Base-by-base conservation (phyloP, 1,284 basidiomycete species). In the Prillingera fragicola region DNA sequence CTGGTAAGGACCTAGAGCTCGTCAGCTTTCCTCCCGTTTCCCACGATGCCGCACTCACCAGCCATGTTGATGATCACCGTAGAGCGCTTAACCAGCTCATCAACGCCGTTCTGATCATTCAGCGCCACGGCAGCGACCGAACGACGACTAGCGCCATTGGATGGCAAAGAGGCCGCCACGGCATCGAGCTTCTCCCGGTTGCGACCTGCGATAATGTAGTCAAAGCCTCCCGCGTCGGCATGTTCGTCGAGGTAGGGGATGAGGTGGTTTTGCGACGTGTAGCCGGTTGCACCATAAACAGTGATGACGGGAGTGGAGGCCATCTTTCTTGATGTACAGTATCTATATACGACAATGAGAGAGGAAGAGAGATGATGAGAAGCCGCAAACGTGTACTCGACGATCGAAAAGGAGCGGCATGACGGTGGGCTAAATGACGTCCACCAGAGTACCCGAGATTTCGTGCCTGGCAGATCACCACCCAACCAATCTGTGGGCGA, bases 241-340 rank as follows among this genome's bases (percentile, higher is more conserved):
- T 72, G 67, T 4, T 44, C 41, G 8, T 58, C 57, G 32, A 72
- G 60, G 49, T 72, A 70, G 19, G 48, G 48, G 15, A 69, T 41
- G 10, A 68, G 45, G 18, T 66, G 57, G 27, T 45, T 34, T 24
- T 44, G 44, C 2, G 59, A 65, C 6, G 68, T 67, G 57, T 59
- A 72, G 8, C 61, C 57, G 2, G 65, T 67, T 2, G 70, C 67
- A 24, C 70, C 70, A 55, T 69, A 70, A 33, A 72, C 48, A 39
- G 62, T 49, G 28, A 70, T 33, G 3, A 59, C 62, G 14, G 68
- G 65, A 37, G 55, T 57, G 43, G 32, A 43, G 18, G 34, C n/a
- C n/a, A n/a, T n/a, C n/a, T n/a, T n/a, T n/a, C n/a, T n/a, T n/a
- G n/a, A n/a, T n/a, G n/a, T n/a, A n/a, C n/a, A n/a, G n/a, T n/a